A percentile compares a stretch with the other conserved stretches of the same genome.
phyloP scores from a whole-genome alignment of 2,329 filamentous ascomycete genomes.

The Grosmannia clavigera region DNA sequence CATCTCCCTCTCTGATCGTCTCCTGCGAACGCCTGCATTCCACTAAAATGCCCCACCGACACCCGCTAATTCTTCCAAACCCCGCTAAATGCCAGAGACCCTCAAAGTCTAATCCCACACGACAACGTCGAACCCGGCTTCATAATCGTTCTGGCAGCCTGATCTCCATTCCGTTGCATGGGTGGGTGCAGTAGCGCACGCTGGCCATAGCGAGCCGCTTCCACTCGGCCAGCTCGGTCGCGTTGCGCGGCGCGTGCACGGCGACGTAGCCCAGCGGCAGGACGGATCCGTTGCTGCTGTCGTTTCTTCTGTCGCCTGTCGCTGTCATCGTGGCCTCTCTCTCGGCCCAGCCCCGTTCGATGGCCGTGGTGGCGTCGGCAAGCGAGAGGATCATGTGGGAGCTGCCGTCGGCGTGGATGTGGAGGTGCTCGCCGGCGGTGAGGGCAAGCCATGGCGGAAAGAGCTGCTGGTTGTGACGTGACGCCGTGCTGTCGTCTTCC shows the following conservation, averaged over 20 bases:
- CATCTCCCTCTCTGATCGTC: too few species aligned
- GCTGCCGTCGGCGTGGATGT: slow-evolving; percentile 27
- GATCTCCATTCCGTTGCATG: slow-evolving; percentile 2
- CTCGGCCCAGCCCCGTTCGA: slow-evolving; percentile 27
- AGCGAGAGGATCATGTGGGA: slow-evolving; percentile 25
- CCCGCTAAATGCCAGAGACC: too few species aligned
- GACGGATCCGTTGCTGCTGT: too few species aligned
- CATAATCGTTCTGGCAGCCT: slow-evolving; percentile 5
- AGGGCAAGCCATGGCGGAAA: slow-evolving; percentile 9
- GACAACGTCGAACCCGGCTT: background rate
- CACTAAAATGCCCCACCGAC: too few species aligned
- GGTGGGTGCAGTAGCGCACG: slow-evolving; percentile 7
- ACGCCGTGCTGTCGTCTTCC: background rate
- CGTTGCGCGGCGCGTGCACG: slow-evolving; percentile 26
- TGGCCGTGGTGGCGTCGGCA: slow-evolving; percentile 23
- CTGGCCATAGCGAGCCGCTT: slow-evolving; percentile 15
- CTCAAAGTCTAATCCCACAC: too few species aligned
- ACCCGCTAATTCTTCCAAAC: too few species aligned
- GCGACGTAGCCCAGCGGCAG: slow-evolving; percentile 19
- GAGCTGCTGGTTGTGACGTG: background rate
- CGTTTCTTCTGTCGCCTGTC: background rate
- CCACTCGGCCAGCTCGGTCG: slow-evolving; percentile 23
- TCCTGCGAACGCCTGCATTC: too few species aligned
- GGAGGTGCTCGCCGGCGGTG: slow-evolving; percentile 22
- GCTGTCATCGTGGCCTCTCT: slow-evolving; percentile 13